phyloP scores from a whole-genome alignment of 331 rosid species.

The Acacia pycnantha region DNA sequence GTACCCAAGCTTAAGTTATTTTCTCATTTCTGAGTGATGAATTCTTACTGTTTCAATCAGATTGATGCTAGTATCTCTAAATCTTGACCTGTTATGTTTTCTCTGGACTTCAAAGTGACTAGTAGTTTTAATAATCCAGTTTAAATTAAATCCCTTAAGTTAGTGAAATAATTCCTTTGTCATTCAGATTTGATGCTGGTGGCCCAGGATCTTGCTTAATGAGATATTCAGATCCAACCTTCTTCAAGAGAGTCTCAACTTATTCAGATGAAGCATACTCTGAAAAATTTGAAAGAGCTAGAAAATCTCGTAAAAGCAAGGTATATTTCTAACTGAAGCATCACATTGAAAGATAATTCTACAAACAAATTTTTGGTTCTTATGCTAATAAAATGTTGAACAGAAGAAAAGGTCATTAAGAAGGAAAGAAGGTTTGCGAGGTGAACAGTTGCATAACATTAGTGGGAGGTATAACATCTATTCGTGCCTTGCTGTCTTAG shows the following conservation, averaged over 20 bases:
- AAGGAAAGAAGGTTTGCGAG: slow-evolving; percentile 49
- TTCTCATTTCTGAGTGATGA: slow-evolving; percentile 15
- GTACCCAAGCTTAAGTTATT: slow-evolving; percentile 13
- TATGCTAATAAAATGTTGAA: slow-evolving; percentile 34
- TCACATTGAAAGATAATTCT: slow-evolving; percentile 15
- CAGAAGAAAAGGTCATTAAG: slow-evolving; percentile 80
- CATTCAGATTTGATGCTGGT: slow-evolving; percentile 84
- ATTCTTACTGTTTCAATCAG: slow-evolving; percentile 4
- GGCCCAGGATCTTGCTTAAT: slow-evolving; percentile 94
- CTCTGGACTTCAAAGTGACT: background rate
- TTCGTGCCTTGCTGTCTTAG: background rate
- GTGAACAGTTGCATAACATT: slow-evolving; percentile 52
- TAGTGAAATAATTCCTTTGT: slow-evolving; percentile 24
- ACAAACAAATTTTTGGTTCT: slow-evolving; percentile 26
- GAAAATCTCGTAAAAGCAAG: slow-evolving; percentile 75
- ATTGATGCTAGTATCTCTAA: background rate
- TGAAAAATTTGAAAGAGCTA: slow-evolving; percentile 59
- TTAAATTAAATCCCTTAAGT: slow-evolving; percentile 20
- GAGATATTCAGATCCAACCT: slow-evolving; percentile 97
- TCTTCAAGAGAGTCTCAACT: slow-evolving; percentile 71
- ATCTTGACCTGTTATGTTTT: background rate
- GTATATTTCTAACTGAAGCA: slow-evolving; percentile 39
- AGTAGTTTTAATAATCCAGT: background rate
- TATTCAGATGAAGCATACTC: slow-evolving; percentile 53
- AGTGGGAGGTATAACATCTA: slow-evolving; percentile 67